Conservation (phyloP, 2,329 filamentous ascomycete genomes). For the Myriangium duriaei region DNA sequence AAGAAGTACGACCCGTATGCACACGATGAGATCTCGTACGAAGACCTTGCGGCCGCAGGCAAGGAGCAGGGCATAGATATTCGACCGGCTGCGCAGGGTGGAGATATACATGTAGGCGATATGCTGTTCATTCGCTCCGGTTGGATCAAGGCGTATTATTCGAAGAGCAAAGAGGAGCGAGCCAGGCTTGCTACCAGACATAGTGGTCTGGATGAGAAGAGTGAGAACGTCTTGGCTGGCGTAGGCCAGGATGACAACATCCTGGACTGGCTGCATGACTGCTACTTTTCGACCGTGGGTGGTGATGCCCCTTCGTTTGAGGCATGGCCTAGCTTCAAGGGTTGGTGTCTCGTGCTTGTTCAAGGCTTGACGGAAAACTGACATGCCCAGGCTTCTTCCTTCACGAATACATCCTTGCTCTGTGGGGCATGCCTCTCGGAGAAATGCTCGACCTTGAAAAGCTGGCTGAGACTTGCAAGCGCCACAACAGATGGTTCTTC, state of each 20-base stretch:
- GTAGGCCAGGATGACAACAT: conserved; percentile 43
- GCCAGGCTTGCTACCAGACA: conserved; percentile 28
- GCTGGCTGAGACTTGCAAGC: conserved; percentile 10
- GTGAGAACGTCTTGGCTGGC: conserved; percentile 35
- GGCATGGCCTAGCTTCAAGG: conserved; percentile 24
- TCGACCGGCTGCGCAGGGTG: conserved; percentile 39
- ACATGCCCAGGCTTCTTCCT: conserved; percentile 20
- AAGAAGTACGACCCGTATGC: conserved; percentile 31
- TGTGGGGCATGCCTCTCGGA: conserved; percentile 44
- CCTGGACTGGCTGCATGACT: conserved; percentile 40
- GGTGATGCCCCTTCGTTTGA: conserved; percentile 54
- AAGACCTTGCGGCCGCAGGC: conserved; percentile 45
- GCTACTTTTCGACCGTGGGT: conserved; percentile 48
- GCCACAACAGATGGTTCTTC: conserved; percentile 13
- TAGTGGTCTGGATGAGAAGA: conserved; percentile 31
- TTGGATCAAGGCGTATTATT: conserved; percentile 45
- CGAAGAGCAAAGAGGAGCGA: conserved; percentile 35
- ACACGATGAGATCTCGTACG: conserved; percentile 30
- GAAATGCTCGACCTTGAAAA: conserved; percentile 45
- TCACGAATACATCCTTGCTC: conserved; percentile 34
- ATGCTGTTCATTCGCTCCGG: conserved; percentile 54
- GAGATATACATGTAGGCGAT: conserved; percentile 41
- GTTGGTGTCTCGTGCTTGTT: background rate
- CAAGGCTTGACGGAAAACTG: conserved; percentile 5
- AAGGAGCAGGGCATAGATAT: conserved; percentile 49